Conservation (phyloP, 768 basidiomycete species). For the Piloderma croceum region DNA sequence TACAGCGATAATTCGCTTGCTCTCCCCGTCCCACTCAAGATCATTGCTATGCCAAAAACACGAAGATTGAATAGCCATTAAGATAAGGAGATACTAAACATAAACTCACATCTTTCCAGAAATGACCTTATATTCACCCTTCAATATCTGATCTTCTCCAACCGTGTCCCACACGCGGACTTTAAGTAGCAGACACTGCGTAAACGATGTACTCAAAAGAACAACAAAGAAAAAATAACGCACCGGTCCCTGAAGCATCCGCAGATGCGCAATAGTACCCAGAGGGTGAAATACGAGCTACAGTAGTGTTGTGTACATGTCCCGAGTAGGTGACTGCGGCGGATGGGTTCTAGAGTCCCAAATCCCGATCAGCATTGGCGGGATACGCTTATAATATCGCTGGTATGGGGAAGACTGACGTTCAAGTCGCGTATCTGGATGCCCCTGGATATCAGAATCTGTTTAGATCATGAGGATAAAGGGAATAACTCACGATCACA, state of each 20-base stretch:
- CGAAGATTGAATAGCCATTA: neutral
- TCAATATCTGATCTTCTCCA: slow-evolving; percentile 77
- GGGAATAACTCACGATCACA: slow-evolving; percentile 64
- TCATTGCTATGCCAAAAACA: slow-evolving; percentile 86
- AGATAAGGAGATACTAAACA: neutral
- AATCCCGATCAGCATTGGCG: slow-evolving; percentile 3
- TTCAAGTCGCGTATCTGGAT: slow-evolving; percentile 76
- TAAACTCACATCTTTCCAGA: slow-evolving; percentile 54
- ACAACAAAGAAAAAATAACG: slow-evolving; percentile 12
- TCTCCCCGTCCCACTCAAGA: slow-evolving; percentile 94
- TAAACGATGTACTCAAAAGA: neutral
- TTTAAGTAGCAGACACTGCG: slow-evolving; percentile 20
- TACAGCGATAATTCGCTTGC: slow-evolving; percentile 91
- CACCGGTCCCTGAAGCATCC: slow-evolving; percentile 77
- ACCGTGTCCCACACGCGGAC: slow-evolving; percentile 93
- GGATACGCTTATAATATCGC: neutral
- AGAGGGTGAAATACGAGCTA: slow-evolving; percentile 87
- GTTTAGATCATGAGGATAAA: neutral
- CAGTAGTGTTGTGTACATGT: slow-evolving; percentile 79
- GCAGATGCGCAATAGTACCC: slow-evolving; percentile 95
- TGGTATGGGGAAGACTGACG: slow-evolving; percentile 35
- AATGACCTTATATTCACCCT: slow-evolving; percentile 73
- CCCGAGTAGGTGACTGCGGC: slow-evolving; percentile 64
- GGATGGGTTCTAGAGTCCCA: slow-evolving; percentile 51
- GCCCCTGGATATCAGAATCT: neutral